A percentile compares a stretch with the other conserved stretches of the same genome.
phyloP scores from a whole-genome alignment of 345 rosid genomes.

The Sisymbrium irio region DNA sequence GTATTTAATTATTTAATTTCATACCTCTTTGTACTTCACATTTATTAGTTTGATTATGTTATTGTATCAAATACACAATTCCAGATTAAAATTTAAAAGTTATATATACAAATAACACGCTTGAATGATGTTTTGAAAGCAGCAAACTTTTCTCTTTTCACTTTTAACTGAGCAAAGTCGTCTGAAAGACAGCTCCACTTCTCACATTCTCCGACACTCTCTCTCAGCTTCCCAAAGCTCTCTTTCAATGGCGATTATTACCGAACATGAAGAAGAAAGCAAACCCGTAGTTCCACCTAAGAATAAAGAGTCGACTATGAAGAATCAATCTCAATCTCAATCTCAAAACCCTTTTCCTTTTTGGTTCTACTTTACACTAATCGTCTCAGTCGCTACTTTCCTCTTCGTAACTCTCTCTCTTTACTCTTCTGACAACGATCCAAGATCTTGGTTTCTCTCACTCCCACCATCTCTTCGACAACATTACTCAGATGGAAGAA shows the following conservation, averaged over 20 bases:
- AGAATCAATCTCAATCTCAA: constrained; percentile 21
- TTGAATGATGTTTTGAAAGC: background rate
- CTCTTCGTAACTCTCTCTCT: constrained; percentile 46
- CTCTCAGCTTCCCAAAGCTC: constrained; percentile 4
- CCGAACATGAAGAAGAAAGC: constrained; percentile 46
- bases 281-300: constrained; percentile 28
- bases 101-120: background rate
- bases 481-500: constrained; percentile 77
- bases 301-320: constrained; percentile 22
- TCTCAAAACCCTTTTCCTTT: constrained; percentile 56
- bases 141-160: background rate
- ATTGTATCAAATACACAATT: too few relatives aligned
- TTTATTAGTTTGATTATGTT: too few relatives aligned
- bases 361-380: constrained; percentile 73
- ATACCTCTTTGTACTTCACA: too few relatives aligned
- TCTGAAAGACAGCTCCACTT: constrained; percentile 8
- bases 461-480: constrained; percentile 69
- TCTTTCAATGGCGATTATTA: constrained; percentile 62
- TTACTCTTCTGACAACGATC: constrained; percentile 47
- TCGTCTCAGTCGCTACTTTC: constrained; percentile 54
- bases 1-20: too few relatives aligned
- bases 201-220: constrained; percentile 1
- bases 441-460: constrained; percentile 84
- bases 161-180: background rate
- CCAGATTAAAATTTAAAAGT: background rate